These are phyloP conservation scores for Pythium brassicae DNA, from an alignment of 352 stramenopile genomes.

Conservation along the genomic window DNA sequence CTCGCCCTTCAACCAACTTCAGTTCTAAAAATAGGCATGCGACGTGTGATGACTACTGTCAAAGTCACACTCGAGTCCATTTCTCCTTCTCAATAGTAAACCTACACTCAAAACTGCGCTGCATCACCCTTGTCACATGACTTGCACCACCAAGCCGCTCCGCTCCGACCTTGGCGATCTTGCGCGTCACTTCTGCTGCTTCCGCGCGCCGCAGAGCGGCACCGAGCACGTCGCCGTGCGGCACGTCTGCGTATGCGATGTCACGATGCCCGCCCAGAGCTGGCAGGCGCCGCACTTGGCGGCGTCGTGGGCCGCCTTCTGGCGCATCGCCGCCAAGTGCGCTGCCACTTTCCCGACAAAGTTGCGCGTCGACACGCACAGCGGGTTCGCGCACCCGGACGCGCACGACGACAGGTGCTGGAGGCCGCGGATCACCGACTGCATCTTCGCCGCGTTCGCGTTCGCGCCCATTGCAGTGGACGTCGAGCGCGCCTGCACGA, in stretches of 20 bases:
- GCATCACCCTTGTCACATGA: no score
- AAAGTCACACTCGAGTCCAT: no score
- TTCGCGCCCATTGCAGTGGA: conserved; percentile 6
- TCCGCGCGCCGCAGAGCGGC: conserved; percentile 29
- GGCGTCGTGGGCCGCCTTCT: conserved; percentile 21
- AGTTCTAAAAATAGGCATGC: no score
- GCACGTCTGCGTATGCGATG: conserved; percentile 28
- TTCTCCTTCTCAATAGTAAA: conserved; percentile 7
- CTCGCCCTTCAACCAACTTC: no score
- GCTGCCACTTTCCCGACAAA: conserved; percentile 51
- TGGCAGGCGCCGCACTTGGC: conserved; percentile 50
- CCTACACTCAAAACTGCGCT: conserved; percentile 9
- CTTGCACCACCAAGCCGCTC: no score
- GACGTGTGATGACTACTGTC: no score
- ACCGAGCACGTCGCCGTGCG: conserved; percentile 20
- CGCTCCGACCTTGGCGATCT: no score
- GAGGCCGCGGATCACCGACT: conserved; percentile 50
- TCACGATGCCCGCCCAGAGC: conserved; percentile 44
- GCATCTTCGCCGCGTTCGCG: conserved; percentile 41
- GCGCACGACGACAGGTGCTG: conserved; percentile 37
- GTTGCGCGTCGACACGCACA: conserved; percentile 48
- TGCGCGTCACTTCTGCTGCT: conserved; percentile 5
- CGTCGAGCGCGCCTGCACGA: neutral
- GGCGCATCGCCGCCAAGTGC: conserved; percentile 25
- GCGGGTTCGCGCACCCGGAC: conserved; percentile 37